A percentile compares a stretch with the other conserved stretches of the same genome.
Evolutionary conservation across 2,329 filamentous ascomycete genomes (phyloP).

Genomic region (Diaporthe caulivora): DNA sequence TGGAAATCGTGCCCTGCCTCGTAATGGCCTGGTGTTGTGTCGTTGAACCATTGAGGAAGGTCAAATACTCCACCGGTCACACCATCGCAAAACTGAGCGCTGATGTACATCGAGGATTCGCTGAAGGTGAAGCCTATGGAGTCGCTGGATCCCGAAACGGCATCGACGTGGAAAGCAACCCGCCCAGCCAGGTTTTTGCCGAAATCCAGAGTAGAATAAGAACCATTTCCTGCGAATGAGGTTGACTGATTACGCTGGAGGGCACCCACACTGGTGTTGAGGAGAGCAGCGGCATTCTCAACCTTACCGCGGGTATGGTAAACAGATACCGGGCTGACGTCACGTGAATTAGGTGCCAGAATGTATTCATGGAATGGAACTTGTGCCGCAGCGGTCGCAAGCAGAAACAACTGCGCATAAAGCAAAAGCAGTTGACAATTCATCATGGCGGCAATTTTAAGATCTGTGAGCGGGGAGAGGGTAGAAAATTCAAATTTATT

Average conservation of each 20-base stretch:
- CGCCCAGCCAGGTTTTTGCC: conserved; percentile 33
- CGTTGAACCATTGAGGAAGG: conserved; percentile 15
- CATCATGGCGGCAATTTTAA: background rate
- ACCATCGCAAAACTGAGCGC: conserved; percentile 24
- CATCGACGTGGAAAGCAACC: conserved; percentile 13
- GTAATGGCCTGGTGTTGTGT: conserved; percentile 25
- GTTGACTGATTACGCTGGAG: conserved; percentile 38
- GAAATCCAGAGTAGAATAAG: conserved; percentile 40
- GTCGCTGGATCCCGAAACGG: conserved; percentile 4
- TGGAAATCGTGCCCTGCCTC: conserved; percentile 46
- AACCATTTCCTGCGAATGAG: background rate
- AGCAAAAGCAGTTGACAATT: background rate
- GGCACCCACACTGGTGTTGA: background rate
- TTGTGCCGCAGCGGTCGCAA: background rate
- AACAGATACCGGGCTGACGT: conserved; percentile 16
- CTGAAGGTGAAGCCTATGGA: conserved; percentile 28
- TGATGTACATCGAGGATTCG: conserved; percentile 30
- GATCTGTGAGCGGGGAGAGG: background rate
- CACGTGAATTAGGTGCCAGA: conserved; percentile 22
- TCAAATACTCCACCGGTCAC: conserved; percentile 23
- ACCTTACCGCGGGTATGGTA: conserved; percentile 23
- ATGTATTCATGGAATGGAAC: conserved; percentile 9
- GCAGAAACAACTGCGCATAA: background rate
- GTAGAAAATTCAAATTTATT: background rate
- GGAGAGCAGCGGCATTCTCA: conserved; percentile 2